Percentiles rank a stretch among this genome's conserved stretches.
phyloP scores from a whole-genome alignment of 176 grass and related monocot genomes.

The Oryza rufipogon region DNA sequence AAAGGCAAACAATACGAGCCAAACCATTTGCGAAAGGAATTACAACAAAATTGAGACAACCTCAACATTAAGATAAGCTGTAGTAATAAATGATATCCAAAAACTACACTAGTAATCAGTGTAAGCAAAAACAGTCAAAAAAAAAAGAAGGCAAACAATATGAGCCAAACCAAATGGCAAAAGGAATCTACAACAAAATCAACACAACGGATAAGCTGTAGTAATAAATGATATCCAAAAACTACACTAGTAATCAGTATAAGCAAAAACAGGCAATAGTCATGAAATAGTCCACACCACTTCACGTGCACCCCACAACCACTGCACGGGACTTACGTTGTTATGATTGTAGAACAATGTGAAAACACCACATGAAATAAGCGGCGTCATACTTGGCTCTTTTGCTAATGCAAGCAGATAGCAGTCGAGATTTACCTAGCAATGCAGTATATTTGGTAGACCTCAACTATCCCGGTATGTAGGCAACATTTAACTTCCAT shows the following conservation, averaged over 20 bases:
- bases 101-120: conserved; percentile 26
- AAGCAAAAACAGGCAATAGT: not conserved
- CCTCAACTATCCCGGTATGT: not conserved
- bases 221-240: conserved; percentile 30
- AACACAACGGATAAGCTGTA: conserved; percentile 1
- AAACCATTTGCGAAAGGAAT: conserved; percentile 26
- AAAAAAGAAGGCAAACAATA: too few species aligned
- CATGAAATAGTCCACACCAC: not conserved
- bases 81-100: conserved; percentile 18
- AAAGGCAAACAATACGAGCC: not conserved
- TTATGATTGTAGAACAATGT: not conserved
- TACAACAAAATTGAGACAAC: not conserved
- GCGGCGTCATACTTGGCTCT: not conserved
- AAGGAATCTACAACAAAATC: conserved; percentile 15
- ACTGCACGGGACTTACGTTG: not conserved
- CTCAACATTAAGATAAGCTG: conserved; percentile 1
- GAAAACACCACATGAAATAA: not conserved
- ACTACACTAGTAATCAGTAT: conserved; percentile 5
- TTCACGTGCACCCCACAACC: too few species aligned
- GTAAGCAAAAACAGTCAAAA: not conserved
- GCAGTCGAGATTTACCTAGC: not conserved
- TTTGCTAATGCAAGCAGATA: not conserved
- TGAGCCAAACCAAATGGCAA: not conserved
- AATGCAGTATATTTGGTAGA: not conserved
- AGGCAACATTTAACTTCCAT: not conserved